Base-by-base conservation (phyloP, 805 yeast species). In the Kazachstania psychrophila region DNA sequence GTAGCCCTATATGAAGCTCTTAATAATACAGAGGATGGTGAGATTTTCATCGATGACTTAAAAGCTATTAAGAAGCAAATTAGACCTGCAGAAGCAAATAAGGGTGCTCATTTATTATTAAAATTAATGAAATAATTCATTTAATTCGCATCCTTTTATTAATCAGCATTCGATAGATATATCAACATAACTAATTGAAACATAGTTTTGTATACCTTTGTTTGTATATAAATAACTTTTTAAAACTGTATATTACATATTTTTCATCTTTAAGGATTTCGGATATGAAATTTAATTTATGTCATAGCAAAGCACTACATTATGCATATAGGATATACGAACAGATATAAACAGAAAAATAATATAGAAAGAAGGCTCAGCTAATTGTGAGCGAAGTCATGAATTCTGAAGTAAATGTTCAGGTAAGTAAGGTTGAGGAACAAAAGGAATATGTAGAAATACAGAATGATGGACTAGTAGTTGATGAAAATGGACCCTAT, bases 1-100 rank as follows among this genome's bases (percentile, higher is more conserved):
- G 88, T 85, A 34, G 75, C 95, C 1, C 61, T 86, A n/a, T 72
- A 68, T 48, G 96, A 89, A 61, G 70, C 71, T 20, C 66, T 81
- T 49, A 62, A 65, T 34, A 66, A 65, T 3, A 64, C 63, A 34
- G 62, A 66, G 31, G 68, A 71, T 23, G 62, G 64, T 28, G 64
- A 70, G 40, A 55, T 61, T 22, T 75, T 82, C 46, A 51, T 65
- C 40, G 70, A 75, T 52, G 70, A 66, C 20, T 62, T 88, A 50
- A 73, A 72, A 57, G 66, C 68, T 40, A 49, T 66, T 33, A 65
- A 68, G 51, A 72, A 71, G 44, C 54, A 61, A 18, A 62, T 68
- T 49, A 66, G 66, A 39, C 19, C 23, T 12, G 59, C 50, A 6
- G 48, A 65, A 39, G 64, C 57, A 20, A 79, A 80, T 58, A 82